These are phyloP conservation scores for Penicillium sp. DNA, from an alignment of 2,329 filamentous ascomycete species.

Conservation along the genomic window DNA sequence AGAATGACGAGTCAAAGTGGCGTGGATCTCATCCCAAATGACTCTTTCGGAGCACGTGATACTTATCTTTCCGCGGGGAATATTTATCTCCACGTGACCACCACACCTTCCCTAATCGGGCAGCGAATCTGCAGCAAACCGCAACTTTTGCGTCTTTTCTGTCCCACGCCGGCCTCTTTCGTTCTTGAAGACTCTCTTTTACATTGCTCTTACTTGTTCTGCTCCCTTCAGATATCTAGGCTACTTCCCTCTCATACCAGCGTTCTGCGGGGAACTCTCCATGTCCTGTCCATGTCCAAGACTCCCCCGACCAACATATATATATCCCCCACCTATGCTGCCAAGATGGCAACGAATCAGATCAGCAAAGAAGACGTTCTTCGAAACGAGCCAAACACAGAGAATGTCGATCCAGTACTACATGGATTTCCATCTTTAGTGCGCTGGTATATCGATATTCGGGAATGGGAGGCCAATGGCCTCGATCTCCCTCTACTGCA, in stretches of 20 bases:
- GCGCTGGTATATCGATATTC: constrained; percentile 52
- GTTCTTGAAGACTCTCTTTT: too few relatives aligned
- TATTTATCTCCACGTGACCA: constrained; percentile 18
- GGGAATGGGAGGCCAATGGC: constrained; percentile 34
- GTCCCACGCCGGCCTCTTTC: not conserved
- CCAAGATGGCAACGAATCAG: constrained; percentile 20
- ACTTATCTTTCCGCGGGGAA: constrained; percentile 21
- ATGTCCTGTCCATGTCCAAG: not conserved
- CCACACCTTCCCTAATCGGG: not conserved
- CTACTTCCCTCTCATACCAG: too few relatives aligned
- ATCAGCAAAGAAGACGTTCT: constrained; percentile 14
- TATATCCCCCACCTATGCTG: not conserved
- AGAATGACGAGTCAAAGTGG: constrained; percentile 10
- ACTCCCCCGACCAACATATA: not conserved
- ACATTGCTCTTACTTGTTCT: too few relatives aligned
- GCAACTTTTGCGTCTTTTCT: not conserved
- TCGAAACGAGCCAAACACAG: constrained; percentile 4
- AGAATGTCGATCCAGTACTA: constrained; percentile 6
- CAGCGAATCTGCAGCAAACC: not conserved
- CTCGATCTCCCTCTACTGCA: constrained; percentile 43
- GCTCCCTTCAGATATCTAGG: too few relatives aligned
- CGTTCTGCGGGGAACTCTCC: not conserved
- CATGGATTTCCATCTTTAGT: constrained; percentile 28
- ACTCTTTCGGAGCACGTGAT: constrained; percentile 21
- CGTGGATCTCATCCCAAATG: constrained; percentile 21